Base-by-base conservation (phyloP, 2,329 filamentous ascomycete genomes). In the Penicillium sp. region DNA sequence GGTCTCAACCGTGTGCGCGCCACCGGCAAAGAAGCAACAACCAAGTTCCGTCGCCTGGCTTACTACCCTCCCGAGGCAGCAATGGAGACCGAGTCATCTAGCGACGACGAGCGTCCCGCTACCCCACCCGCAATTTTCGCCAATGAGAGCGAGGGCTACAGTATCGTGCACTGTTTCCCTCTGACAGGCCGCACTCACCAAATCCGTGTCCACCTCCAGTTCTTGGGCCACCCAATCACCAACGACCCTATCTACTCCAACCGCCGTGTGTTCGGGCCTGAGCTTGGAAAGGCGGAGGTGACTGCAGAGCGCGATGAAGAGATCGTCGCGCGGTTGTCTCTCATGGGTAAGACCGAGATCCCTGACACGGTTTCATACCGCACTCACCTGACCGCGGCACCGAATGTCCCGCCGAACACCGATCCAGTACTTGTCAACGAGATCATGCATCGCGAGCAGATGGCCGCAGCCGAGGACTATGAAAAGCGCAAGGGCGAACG, bases 201-300 rank as follows among this genome's bases (percentile, higher is more conserved):
- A 73, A 83, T 99, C 46, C 86, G 94, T 33, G 94, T 99, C 17
- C 94, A 99, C 68, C 81, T 99, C 16, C 94, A 99, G 70, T 96
- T 90, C 72, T 80, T 99, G 4, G 94, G 94, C 1, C 89, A 97
- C 69, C 94, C 94, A 1, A 97, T 99, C 64, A 87, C 91, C 61
- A 99, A 99, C 72, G 94, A 99, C 69, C 94, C 94, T 8, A 97
- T 99, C 65, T 99, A 99, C 73, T 91, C 90, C 66, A 99, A 99
- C 70, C 87, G 90, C 69, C 86, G 87, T 55, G 94, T 99, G 11
- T 99, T 96, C 80, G 94, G 94, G 0, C 80, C 87, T 0, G 82
- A 87, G 10, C 84, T 99, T 0, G 94, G 90, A 16, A 83, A 78
- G 46, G 78, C 80, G 14, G 88, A 93, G 47, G 85, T 83, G 3